Evolutionary conservation across 192 early-diverging fungal species (phyloP).

Genomic region (Entomortierella chlamydospora): DNA sequence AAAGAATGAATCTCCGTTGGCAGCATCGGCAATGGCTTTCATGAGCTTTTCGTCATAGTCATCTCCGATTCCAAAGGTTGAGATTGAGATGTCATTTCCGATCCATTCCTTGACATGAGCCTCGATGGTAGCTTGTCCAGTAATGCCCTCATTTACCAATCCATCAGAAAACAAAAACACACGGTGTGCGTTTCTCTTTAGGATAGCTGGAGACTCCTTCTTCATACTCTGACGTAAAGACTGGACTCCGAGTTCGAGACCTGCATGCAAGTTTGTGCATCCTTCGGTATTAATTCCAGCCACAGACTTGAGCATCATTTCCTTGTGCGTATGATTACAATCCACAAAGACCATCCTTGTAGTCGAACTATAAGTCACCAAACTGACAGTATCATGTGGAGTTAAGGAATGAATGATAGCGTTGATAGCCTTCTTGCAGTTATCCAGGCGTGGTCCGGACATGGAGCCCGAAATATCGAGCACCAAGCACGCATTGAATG

Average conservation of each 20-base stretch:
- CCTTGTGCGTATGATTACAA: conserved; percentile 37
- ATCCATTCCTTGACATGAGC: conserved; percentile 21
- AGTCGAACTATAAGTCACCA: conserved; percentile 24
- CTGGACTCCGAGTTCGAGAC: conserved; percentile 28
- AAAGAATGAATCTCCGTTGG: conserved; percentile 32
- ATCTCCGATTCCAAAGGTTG: conserved; percentile 47
- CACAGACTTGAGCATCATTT: conserved; percentile 20
- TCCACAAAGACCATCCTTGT: conserved; percentile 30
- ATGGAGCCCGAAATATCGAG: conserved; percentile 36
- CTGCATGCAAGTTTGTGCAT: conserved; percentile 19
- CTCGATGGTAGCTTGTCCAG: conserved; percentile 11
- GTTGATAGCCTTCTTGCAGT: conserved; percentile 33
- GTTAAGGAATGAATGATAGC: conserved; percentile 28
- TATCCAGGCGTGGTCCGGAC: conserved; percentile 17
- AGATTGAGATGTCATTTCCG: conserved; percentile 31
- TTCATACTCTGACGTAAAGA: conserved; percentile 27
- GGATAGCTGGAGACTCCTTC: conserved; percentile 16
- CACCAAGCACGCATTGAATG: conserved; percentile 41
- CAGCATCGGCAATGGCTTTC: conserved; percentile 32
- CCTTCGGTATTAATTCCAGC: conserved; percentile 11
- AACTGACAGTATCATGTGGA: conserved; percentile 35
- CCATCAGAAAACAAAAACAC: conserved; percentile 46
- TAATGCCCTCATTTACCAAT: conserved; percentile 28
- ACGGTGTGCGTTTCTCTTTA: conserved; percentile 22
- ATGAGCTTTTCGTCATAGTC: conserved; percentile 45